Base-by-base conservation (phyloP, 169 alveolate species). In the Prorocentrum cordatum region DNA sequence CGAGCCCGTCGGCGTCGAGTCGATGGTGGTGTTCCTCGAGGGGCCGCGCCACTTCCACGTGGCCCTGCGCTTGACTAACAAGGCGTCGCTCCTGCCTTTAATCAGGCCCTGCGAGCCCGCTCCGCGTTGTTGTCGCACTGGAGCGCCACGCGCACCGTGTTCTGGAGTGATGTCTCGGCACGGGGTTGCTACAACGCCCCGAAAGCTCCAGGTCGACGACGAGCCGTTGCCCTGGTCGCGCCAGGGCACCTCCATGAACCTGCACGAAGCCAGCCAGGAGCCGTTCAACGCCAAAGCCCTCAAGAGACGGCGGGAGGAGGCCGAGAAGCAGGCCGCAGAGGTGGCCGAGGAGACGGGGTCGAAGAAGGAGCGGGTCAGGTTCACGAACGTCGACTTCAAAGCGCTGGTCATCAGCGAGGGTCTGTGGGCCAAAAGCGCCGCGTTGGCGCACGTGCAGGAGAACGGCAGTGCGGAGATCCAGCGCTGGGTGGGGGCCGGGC, bases 141-240 rank as follows among this genome's bases (percentile, higher is more conserved):
- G 83, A 45, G 68, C 45, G 5, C 66, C 68, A 5, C 68, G 0
- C 83, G 47, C 50, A 31, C 68, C 4, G 68, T 47, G 26, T 45
- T 18, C 33, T 72, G 83, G 83, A 45, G 50, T 1, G 83, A 67
- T 7, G 50, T 72, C n/a, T 5, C 62, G 83, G 35, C 32, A 72
- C 16, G 83, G 83, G 4, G n/a, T 3, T 42, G 29, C 45, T 22
- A 47, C 83, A 1, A 38, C 42, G 12, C 66, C 45, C 0, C 6
- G 32, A 9, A 72, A 72, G 35, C 35, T 32, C 0, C 68, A 31
- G 32, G 68, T 7, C 1, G 83, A 14, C 27, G 9, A 29, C 2
- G 83, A 42, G 10, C 47, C 54, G 2, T 29, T 0, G 2, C 16
- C 32, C 26, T 72, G 83, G 83, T 1, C 32, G 3, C 20, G 31